Conservation (phyloP, 2,329 filamentous ascomycete genomes). For the Cladosporium sp. region DNA sequence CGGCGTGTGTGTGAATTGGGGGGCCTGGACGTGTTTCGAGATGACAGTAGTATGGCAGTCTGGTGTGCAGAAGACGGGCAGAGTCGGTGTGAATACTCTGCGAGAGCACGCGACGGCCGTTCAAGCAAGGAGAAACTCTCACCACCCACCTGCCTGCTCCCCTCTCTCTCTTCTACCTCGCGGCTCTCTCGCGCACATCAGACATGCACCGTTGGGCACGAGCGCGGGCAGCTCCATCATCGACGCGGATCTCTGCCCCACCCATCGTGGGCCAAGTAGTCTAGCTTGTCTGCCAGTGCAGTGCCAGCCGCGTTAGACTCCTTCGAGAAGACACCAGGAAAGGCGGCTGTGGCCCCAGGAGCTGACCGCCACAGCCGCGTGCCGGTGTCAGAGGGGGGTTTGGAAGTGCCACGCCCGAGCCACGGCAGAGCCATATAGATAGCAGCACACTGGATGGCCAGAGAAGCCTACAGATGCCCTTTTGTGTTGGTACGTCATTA, state of each 20-base stretch:
- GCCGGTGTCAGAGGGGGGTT: conserved; percentile 8
- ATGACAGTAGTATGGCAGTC: not conserved
- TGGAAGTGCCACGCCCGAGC: not conserved
- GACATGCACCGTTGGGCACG: conserved; percentile 15
- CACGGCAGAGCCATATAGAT: not conserved
- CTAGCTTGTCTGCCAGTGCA: not conserved
- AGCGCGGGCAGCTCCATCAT: conserved; percentile 19
- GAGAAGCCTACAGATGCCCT: not conserved
- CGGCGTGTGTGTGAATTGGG: not conserved
- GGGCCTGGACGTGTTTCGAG: not conserved
- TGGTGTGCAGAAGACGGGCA: not conserved
- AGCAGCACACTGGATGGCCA: not conserved
- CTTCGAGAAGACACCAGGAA: conserved; percentile 19
- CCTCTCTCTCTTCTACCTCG: not conserved
- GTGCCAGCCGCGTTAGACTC: conserved; percentile 2
- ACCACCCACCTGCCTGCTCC: not conserved
- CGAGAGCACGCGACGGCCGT: conserved; percentile 13
- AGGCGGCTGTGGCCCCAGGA: not conserved
- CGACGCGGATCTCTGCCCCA: conserved; percentile 16
- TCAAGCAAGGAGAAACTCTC: conserved; percentile 19
- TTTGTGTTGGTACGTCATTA: not conserved
- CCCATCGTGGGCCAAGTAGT: not conserved
- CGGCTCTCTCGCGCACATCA: conserved; percentile 3
- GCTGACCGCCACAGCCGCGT: conserved; percentile 8
- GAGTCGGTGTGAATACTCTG: conserved; percentile 9